Conservation (phyloP, 2,329 filamentous ascomycete species). For the Basipetospora sp. region DNA sequence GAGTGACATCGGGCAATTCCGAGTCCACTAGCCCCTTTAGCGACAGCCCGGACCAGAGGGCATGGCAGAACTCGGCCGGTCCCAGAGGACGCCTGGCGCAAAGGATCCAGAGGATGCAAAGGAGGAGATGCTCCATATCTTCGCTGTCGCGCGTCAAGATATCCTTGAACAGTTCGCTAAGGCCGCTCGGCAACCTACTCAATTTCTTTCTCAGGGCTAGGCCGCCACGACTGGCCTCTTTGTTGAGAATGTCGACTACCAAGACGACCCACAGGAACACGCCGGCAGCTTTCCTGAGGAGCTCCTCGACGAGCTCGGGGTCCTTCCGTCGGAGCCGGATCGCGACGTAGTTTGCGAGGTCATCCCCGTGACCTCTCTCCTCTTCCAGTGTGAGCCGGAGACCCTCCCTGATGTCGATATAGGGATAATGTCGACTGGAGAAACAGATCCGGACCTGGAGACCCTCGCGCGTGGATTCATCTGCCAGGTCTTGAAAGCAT, state of each 20-base stretch:
- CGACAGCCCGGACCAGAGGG: slow-evolving; percentile 17
- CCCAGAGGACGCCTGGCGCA: slow-evolving; percentile 29
- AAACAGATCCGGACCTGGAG: slow-evolving; percentile 20
- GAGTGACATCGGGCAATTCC: background rate
- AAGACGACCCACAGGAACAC: slow-evolving; percentile 31
- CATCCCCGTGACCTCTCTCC: slow-evolving; percentile 12
- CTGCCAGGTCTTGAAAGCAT: slow-evolving; percentile 23
- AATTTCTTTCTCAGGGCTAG: slow-evolving; percentile 16
- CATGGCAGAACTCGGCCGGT: slow-evolving; percentile 30
- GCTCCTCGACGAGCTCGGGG: background rate
- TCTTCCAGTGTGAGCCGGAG: slow-evolving; percentile 14
- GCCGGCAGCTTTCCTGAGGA: slow-evolving; percentile 22
- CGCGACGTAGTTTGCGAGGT: slow-evolving; percentile 13
- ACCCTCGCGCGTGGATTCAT: slow-evolving; percentile 9
- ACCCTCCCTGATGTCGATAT: slow-evolving; percentile 2
- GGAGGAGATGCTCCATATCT: slow-evolving; percentile 24
- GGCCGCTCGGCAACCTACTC: slow-evolving; percentile 19
- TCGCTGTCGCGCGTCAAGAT: slow-evolving; percentile 32
- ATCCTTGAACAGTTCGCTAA: slow-evolving; percentile 34
- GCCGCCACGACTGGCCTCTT: slow-evolving; percentile 16
- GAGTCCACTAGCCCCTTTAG: background rate
- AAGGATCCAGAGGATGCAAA: slow-evolving; percentile 40
- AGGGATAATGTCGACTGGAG: slow-evolving; percentile 28
- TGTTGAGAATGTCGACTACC: slow-evolving; percentile 25
- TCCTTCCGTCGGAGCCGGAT: slow-evolving; percentile 4